A percentile compares a stretch with the other conserved stretches of the same genome.
Evolutionary conservation across 768 basidiomycete genomes (phyloP).

Genomic region (Kwoniella sp.): DNA sequence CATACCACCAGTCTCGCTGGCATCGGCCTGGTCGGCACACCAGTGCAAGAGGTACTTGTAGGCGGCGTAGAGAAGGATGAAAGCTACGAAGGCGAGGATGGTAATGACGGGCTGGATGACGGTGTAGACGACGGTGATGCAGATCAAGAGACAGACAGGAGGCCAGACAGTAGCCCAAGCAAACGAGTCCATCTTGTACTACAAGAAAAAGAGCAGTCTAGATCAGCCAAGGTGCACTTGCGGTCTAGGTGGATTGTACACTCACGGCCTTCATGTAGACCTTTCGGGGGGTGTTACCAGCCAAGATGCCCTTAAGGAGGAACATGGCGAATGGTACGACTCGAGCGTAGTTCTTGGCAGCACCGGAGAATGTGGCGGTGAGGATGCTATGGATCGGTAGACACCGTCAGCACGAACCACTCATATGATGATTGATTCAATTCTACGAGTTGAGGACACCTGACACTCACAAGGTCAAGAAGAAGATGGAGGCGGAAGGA

Average conservation of each 20-base stretch:
- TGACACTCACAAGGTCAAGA: constrained; percentile 56
- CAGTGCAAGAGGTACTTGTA: constrained; percentile 56
- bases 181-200: constrained; percentile 46
- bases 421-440: too few species aligned
- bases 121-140: constrained; percentile 56
- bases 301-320: constrained; percentile 45
- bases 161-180: constrained; percentile 50
- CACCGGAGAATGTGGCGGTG: constrained; percentile 49
- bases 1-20: constrained; percentile 56
- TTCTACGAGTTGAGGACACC: too few species aligned
- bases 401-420: too few species aligned
- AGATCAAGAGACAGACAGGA: constrained; percentile 51
- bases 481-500: constrained; percentile 55
- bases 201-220: neutral
- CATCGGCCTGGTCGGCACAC: constrained; percentile 56
- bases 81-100: constrained; percentile 51
- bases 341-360: constrained; percentile 52
- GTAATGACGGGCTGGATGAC: constrained; percentile 57
- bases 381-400: too few species aligned
- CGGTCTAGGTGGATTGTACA: neutral
- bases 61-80: constrained; percentile 53
- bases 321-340: constrained; percentile 51
- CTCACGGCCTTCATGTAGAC: constrained; percentile 42
- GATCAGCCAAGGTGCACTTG: neutral
- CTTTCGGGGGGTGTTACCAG: constrained; percentile 55